phyloP scores from a whole-genome alignment of 495 filamentous ascomycete genomes.

The Penicillium goetzii region DNA sequence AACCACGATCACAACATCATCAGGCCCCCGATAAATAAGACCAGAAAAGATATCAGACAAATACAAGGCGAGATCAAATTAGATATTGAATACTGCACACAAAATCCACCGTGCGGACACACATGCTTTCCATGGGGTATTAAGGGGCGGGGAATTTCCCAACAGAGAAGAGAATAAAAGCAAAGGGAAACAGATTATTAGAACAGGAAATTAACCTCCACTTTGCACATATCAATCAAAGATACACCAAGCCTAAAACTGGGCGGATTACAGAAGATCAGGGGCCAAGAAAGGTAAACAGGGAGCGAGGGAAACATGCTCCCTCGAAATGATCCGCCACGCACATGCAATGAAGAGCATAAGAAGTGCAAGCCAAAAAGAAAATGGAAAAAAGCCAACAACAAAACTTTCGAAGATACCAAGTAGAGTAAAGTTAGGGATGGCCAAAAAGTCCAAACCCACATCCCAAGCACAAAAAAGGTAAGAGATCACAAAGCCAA shows the following conservation, averaged over 20 bases:
- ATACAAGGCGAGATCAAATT: background rate
- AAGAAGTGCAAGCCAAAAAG: background rate
- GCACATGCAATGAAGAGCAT: background rate
- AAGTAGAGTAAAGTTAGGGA: background rate
- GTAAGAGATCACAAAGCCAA: background rate
- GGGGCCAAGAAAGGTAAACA: background rate
- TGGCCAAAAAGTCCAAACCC: background rate
- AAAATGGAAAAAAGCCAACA: background rate
- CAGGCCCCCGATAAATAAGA: background rate
- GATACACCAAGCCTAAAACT: background rate
- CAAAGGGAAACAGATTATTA: background rate
- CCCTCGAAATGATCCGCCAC: background rate
- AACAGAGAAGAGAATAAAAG: background rate
- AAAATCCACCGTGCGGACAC: background rate
- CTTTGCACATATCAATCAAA: background rate
- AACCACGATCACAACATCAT: background rate
- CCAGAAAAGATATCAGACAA: no score
- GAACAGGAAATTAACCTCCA: background rate
- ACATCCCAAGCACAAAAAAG: background rate
- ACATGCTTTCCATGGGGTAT: constrained; percentile 6
- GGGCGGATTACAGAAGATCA: background rate
- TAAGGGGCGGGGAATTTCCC: background rate
- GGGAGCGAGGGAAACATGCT: background rate
- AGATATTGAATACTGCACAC: background rate
- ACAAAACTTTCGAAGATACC: no score